phyloP scores from a whole-genome alignment of 2,329 filamentous ascomycete species.

The Pochonia chlamydosporia region DNA sequence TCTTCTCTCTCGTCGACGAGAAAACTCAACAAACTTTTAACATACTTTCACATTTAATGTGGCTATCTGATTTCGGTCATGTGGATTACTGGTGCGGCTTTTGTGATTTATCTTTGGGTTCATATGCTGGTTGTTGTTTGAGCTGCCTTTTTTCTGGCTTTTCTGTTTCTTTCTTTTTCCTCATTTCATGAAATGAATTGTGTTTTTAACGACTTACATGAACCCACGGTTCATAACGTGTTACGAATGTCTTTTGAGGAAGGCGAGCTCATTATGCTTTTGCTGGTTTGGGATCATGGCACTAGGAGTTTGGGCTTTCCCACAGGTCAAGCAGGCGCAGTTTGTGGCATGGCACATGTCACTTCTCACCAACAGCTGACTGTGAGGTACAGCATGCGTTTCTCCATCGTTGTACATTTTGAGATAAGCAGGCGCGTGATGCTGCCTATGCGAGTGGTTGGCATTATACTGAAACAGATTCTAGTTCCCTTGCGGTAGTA shows the following conservation, averaged over 20 bases:
- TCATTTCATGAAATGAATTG: neutral
- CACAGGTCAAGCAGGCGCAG: neutral
- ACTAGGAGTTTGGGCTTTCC: conserved; percentile 4
- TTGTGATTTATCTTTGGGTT: neutral
- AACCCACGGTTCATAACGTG: conserved; percentile 2
- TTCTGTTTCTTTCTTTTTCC: neutral
- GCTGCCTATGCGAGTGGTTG: neutral
- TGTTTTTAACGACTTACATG: conserved; percentile 4
- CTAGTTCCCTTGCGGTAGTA: neutral
- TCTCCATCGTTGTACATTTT: neutral
- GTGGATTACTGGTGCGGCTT: neutral
- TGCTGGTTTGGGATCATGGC: neutral
- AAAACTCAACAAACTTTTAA: neutral
- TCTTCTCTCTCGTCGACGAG: neutral
- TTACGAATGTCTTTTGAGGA: neutral
- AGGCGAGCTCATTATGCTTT: neutral
- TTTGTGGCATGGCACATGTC: neutral
- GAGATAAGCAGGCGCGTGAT: neutral
- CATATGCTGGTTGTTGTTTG: too few species aligned
- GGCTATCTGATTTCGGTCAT: neutral
- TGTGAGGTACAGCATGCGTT: neutral
- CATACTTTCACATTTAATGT: neutral
- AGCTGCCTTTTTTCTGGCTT: neutral
- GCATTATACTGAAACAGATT: neutral
- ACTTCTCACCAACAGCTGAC: neutral